Evolutionary conservation across 202 grass and related monocot species (phyloP).

Genomic region (Hordeum pubiflorum): DNA sequence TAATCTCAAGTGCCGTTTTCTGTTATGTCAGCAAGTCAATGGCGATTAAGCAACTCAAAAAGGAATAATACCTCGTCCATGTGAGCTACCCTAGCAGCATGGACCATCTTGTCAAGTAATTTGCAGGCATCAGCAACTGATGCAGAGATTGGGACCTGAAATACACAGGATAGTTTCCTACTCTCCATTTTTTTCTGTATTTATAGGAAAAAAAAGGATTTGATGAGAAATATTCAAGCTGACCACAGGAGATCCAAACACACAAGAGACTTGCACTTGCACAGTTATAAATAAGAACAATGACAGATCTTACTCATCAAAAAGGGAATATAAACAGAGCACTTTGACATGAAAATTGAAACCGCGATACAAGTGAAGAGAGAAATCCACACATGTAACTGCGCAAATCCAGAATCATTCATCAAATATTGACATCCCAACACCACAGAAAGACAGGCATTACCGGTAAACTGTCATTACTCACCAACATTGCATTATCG

Average conservation of each 20-base stretch:
- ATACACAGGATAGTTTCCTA: constrained; percentile 31
- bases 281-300: not conserved
- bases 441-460: not conserved
- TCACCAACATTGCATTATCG: not conserved
- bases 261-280: not conserved
- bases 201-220: not conserved
- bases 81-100: constrained; percentile 47
- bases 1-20: not conserved
- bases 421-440: not conserved
- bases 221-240: not conserved
- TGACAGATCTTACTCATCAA: not conserved
- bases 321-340: not conserved
- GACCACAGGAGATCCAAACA: not conserved
- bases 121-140: constrained; percentile 28
- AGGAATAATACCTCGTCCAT: constrained; percentile 21
- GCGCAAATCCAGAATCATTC: not conserved
- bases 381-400: not conserved
- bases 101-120: constrained; percentile 43
- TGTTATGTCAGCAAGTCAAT: not conserved
- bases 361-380: not conserved
- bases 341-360: not conserved
- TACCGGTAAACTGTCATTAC: not conserved
- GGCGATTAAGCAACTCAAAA: not conserved
- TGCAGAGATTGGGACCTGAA: constrained; percentile 35
- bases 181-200: constrained; percentile 36